Evolutionary conservation across 78 protist species (phyloP).

Genomic region (Cavenderia fasciculata): DNA sequence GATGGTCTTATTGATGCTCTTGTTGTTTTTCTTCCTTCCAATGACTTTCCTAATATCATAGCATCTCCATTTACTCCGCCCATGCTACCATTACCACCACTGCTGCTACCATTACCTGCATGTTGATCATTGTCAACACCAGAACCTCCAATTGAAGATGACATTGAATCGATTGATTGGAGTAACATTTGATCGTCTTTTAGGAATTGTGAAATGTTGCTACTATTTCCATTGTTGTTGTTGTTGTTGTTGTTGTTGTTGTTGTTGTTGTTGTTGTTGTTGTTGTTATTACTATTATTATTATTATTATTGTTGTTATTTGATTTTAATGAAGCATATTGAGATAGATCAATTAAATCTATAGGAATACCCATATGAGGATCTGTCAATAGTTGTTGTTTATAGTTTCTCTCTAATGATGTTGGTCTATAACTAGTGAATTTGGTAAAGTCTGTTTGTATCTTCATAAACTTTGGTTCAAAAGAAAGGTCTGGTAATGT

Average conservation of each 20-base stretch:
- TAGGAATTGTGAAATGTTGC: constrained; percentile 22
- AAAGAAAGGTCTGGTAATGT: constrained; percentile 56
- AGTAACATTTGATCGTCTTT: constrained; percentile 16
- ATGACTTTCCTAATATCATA: too few species aligned
- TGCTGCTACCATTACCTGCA: too few species aligned
- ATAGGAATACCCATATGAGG: constrained; percentile 67
- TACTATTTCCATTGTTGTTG: too few species aligned
- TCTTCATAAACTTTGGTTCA: constrained; percentile 54
- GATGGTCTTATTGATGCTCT: constrained; percentile 17
- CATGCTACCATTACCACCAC: too few species aligned
- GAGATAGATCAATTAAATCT: constrained; percentile 47
- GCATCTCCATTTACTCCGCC: too few species aligned
- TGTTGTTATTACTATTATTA: too few species aligned
- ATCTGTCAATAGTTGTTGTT: constrained; percentile 45
- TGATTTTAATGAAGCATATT: too few species aligned
- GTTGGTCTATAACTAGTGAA: constrained; percentile 50
- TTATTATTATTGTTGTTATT: too few species aligned
- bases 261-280: too few species aligned
- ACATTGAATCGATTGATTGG: constrained; percentile 7
- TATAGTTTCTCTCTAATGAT: constrained; percentile 48
- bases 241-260: too few species aligned
- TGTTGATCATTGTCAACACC: too few species aligned
- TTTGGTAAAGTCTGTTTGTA: constrained; percentile 37
- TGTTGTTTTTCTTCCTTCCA: constrained; percentile 1
- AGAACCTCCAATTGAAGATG: too few species aligned